These are phyloP conservation scores for Erythrophleum ivorense DNA, from an alignment of 331 rosid species.

Conservation along the genomic window DNA sequence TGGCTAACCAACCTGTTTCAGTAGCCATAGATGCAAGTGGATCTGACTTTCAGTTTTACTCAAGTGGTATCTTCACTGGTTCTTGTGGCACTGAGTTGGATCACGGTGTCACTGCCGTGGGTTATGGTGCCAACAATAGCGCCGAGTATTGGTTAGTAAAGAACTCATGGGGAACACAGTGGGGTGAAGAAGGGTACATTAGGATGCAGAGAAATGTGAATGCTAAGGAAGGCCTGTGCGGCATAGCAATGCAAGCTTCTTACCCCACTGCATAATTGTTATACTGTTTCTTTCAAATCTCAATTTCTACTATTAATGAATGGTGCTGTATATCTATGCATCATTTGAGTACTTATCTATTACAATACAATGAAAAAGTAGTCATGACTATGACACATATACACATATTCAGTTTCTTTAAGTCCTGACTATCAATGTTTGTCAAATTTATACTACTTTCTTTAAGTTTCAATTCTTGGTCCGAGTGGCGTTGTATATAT, in stretches of 20 bases:
- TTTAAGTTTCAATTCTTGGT: not conserved
- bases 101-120: constrained; percentile 61
- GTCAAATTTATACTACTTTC: no score
- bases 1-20: constrained; percentile 60
- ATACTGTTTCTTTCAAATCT: not conserved
- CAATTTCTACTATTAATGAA: not conserved
- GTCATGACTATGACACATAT: not conserved
- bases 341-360: no score
- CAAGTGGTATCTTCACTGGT: constrained; percentile 55
- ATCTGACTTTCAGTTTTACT: constrained; percentile 45
- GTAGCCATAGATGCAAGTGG: constrained; percentile 68
- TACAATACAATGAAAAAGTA: not conserved
- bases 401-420: not conserved
- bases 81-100: constrained; percentile 58
- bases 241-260: constrained; percentile 56
- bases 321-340: constrained; percentile 7
- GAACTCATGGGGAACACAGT: constrained; percentile 62
- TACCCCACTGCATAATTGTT: constrained; percentile 33
- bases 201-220: constrained; percentile 52
- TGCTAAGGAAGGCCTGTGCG: constrained; percentile 54
- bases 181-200: constrained; percentile 67
- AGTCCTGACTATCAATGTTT: no score
- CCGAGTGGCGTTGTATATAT: not conserved
- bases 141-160: constrained; percentile 57
- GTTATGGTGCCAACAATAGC: constrained; percentile 44